Conservation (phyloP, 2,329 filamentous ascomycete genomes). For the Microcyclospora pomicola region DNA sequence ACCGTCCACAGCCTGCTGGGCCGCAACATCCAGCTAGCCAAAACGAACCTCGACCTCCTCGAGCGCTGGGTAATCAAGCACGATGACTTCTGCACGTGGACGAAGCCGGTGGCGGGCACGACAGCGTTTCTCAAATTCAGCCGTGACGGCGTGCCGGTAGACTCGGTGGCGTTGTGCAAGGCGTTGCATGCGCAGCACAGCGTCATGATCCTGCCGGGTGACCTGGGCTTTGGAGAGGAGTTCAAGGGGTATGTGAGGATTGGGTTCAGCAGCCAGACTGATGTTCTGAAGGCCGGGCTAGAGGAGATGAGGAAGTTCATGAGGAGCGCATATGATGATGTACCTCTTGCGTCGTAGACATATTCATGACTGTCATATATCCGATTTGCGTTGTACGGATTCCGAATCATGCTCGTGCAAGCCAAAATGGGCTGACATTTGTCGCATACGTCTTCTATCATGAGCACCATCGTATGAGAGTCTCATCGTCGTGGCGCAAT, state of each 20-base stretch:
- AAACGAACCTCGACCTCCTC: conserved; percentile 52
- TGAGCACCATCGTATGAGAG: too few relatives aligned
- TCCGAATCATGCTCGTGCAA: too few relatives aligned
- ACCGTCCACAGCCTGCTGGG: conserved; percentile 51
- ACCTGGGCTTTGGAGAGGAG: conserved; percentile 58
- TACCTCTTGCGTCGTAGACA: conserved; percentile 19
- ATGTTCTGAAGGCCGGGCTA: conserved; percentile 53
- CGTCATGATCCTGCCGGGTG: conserved; percentile 62
- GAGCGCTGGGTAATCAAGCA: conserved; percentile 54
- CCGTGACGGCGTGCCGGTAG: conserved; percentile 46
- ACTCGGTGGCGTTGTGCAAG: conserved; percentile 60
- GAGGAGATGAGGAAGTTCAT: conserved; percentile 41
- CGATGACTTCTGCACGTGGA: conserved; percentile 51
- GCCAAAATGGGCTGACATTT: too few relatives aligned
- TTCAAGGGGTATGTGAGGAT: conserved; percentile 65
- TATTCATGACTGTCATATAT: too few relatives aligned
- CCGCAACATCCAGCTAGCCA: conserved; percentile 53
- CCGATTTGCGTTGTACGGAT: too few relatives aligned
- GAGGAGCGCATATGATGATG: conserved; percentile 40
- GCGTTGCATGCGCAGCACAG: conserved; percentile 54
- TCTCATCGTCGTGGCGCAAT: too few relatives aligned
- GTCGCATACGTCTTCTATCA: too few relatives aligned
- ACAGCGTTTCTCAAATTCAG: conserved; percentile 64
- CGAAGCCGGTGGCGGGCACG: conserved; percentile 63
- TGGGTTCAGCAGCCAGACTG: conserved; percentile 60